Evolutionary conservation across 2,329 filamentous ascomycete genomes (phyloP).

Genomic region (Anthostomella pinea): DNA sequence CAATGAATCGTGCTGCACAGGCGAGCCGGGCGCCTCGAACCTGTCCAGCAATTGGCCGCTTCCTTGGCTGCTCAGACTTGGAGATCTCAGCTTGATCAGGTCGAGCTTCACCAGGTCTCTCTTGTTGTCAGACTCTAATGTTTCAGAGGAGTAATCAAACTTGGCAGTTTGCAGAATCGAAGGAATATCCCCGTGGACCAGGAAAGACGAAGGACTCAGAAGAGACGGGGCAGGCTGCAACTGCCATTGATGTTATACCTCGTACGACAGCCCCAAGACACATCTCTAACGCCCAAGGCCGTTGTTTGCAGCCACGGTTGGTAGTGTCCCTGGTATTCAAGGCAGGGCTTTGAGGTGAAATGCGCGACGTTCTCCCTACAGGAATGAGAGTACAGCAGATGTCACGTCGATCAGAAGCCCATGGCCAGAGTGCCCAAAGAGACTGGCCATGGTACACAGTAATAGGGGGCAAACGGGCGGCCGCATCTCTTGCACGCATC

Average conservation of each 20-base stretch:
- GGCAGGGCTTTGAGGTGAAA: conserved; percentile 15
- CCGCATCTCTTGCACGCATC: conserved; percentile 20
- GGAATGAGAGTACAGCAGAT: conserved; percentile 26
- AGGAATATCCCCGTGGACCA: conserved; percentile 17
- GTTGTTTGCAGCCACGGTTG: conserved; percentile 20
- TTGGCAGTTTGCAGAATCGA: conserved; percentile 28
- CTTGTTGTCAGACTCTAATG: conserved; percentile 33
- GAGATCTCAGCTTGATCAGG: conserved; percentile 24
- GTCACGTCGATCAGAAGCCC: conserved; percentile 23
- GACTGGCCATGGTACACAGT: conserved; percentile 15
- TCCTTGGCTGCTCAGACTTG: conserved; percentile 20
- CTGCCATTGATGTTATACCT: conserved; percentile 34
- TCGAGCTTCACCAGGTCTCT: conserved; percentile 27
- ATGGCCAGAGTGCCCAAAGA: conserved; percentile 16
- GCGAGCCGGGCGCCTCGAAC: conserved; percentile 14
- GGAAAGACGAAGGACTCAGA: conserved; percentile 16
- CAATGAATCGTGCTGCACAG: conserved; percentile 16
- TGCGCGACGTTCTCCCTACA: conserved; percentile 5
- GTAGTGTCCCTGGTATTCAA: conserved; percentile 17
- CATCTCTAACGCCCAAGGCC: conserved; percentile 16
- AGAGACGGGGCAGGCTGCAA: conserved; percentile 30
- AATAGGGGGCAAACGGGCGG: conserved; percentile 17
- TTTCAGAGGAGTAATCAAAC: conserved; percentile 32
- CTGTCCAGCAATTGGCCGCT: conserved; percentile 20
- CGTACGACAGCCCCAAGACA: conserved; percentile 28